These are phyloP conservation scores for Brassica carinata DNA, from an alignment of 345 rosid species.

Conservation along the genomic window DNA sequence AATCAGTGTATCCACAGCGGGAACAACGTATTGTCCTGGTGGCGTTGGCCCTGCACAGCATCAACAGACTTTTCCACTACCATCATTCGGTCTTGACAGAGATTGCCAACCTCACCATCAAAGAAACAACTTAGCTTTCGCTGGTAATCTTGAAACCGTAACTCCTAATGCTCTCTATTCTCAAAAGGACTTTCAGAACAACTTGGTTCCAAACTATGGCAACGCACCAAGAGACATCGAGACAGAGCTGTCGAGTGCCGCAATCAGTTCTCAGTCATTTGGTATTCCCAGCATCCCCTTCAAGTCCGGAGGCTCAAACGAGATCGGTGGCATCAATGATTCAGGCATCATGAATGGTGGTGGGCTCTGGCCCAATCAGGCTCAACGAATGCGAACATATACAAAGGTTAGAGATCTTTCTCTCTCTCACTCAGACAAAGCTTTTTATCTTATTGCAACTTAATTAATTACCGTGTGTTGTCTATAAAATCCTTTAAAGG, in stretches of 20 bases:
- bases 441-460: background rate
- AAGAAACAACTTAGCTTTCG: constrained; percentile 61
- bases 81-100: constrained; percentile 74
- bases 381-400: constrained; percentile 89
- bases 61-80: constrained; percentile 72
- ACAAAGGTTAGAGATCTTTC: constrained; percentile 66
- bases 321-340: constrained; percentile 64
- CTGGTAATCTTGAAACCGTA: constrained; percentile 59
- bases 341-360: constrained; percentile 67
- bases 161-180: constrained; percentile 73
- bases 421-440: constrained; percentile 2
- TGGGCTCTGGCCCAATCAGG: constrained; percentile 83
- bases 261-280: constrained; percentile 85
- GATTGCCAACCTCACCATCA: constrained; percentile 73
- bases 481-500: constrained; percentile 49
- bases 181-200: constrained; percentile 88
- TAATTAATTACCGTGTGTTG: background rate
- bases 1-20: constrained; percentile 80
- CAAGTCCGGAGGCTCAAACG: constrained; percentile 73
- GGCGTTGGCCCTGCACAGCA: constrained; percentile 49
- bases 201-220: constrained; percentile 74
- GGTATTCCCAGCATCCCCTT: constrained; percentile 81
- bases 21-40: constrained; percentile 80
- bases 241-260: constrained; percentile 88
- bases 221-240: constrained; percentile 73